Percentiles rank a stretch among this genome's conserved stretches.
These are phyloP conservation scores for Cicer yamashitae DNA, from an alignment of 306 rosid genomes.

Conservation along the genomic window DNA sequence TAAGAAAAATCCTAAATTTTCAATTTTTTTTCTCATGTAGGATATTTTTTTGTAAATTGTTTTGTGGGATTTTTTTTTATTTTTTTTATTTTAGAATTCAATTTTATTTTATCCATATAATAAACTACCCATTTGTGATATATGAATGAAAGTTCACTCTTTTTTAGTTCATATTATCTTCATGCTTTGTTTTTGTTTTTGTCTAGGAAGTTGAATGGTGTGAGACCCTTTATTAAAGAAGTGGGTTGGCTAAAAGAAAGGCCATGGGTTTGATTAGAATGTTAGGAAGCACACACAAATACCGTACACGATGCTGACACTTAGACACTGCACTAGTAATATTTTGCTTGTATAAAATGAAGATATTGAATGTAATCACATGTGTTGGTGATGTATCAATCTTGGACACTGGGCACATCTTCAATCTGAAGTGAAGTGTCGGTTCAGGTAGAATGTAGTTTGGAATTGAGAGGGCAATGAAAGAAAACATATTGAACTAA, in stretches of 20 bases:
- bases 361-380: no score
- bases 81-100: neutral
- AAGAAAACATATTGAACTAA: no score
- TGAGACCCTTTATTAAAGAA: constrained; percentile 21
- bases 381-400: no score
- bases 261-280: no score
- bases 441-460: constrained; percentile 2
- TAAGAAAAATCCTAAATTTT: neutral
- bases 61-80: neutral
- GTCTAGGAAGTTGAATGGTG: neutral
- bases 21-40: neutral
- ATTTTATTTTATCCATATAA: neutral
- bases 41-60: neutral
- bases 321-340: no score
- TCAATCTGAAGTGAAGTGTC: no score
- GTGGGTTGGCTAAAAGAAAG: neutral
- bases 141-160: neutral
- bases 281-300: no score
- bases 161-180: no score
- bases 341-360: no score
- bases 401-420: no score
- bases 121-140: neutral
- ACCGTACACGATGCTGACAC: no score
- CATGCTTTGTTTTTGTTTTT: neutral
- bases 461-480: neutral